Conservation (phyloP, 495 filamentous ascomycete species). For the Daldinia vernicosa region DNA sequence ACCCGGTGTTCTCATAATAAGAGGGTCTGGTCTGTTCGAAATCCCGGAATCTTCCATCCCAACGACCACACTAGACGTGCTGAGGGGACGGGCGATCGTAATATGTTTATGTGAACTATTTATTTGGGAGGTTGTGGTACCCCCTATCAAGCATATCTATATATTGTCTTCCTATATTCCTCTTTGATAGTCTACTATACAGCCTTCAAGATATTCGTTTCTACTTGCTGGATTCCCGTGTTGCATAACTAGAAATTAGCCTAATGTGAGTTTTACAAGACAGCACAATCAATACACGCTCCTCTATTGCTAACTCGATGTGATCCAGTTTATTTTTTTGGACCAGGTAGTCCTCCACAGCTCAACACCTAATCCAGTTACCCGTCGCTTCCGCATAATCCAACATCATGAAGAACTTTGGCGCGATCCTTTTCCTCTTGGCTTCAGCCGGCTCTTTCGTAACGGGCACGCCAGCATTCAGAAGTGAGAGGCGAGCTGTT, state of each 20-base stretch:
- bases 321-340: not conserved
- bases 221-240: conserved; percentile 3
- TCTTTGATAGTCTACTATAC: not conserved
- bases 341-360: conserved; percentile 15
- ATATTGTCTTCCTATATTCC: conserved; percentile 13
- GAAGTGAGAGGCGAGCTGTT: conserved; percentile 14
- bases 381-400: conserved; percentile 19
- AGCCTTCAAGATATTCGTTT: conserved; percentile 17
- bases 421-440: conserved; percentile 24
- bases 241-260: conserved; percentile 8
- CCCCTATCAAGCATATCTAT: conserved; percentile 23
- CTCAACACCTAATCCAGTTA: conserved; percentile 1
- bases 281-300: not conserved
- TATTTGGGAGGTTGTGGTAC: not conserved
- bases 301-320: conserved; percentile 3
- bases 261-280: conserved; percentile 6
- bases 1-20: conserved; percentile 18
- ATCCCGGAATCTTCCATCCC: conserved; percentile 10
- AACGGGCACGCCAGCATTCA: conserved; percentile 16
- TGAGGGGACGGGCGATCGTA: conserved; percentile 31
- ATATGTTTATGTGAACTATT: conserved; percentile 20
- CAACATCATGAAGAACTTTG: conserved; percentile 36
- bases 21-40: conserved; percentile 23
- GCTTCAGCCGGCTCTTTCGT: conserved; percentile 29
- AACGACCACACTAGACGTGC: conserved; percentile 18